A percentile compares a stretch with the other conserved stretches of the same genome.
Evolutionary conservation across 1,284 basidiomycete genomes (phyloP).

Genomic region (Meripilus lineatus): DNA sequence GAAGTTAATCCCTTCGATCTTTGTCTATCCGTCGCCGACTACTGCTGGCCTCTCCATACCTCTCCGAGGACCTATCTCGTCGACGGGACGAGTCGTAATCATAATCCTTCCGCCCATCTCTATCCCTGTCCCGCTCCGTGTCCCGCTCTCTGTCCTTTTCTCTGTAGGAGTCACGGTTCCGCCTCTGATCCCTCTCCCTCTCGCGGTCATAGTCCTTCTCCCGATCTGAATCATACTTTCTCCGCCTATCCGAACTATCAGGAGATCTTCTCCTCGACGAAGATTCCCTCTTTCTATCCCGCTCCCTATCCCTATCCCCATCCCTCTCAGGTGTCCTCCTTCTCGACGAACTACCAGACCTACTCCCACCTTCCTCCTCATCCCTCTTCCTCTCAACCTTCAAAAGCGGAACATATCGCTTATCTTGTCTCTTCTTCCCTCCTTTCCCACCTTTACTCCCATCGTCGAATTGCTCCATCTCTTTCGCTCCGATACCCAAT

Average conservation of each 20-base stretch:
- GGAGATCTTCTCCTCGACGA: constrained; percentile 21
- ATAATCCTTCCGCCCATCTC: constrained; percentile 23
- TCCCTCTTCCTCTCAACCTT: constrained; percentile 45
- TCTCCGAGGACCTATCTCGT: background rate
- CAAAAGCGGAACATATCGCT: constrained; percentile 72
- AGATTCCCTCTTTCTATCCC: constrained; percentile 17
- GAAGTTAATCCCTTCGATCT: constrained; percentile 7
- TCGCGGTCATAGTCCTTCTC: constrained; percentile 28
- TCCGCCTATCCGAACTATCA: constrained; percentile 19
- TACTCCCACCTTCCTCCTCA: constrained; percentile 17
- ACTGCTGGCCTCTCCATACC: background rate
- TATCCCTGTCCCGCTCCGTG: constrained; percentile 21
- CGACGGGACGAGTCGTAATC: constrained; percentile 5
- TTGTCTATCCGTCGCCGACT: background rate
- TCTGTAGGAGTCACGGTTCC: constrained; percentile 24
- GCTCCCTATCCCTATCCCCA: too few species aligned
- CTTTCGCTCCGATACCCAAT: constrained; percentile 89
- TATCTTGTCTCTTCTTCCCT: constrained; percentile 27
- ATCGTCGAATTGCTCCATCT: constrained; percentile 63
- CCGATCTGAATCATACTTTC: constrained; percentile 20
- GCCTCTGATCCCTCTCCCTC: constrained; percentile 23
- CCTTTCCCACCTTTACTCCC: constrained; percentile 46
- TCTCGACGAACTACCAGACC: constrained; percentile 17
- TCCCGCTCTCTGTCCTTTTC: constrained; percentile 23
- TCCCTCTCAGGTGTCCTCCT: constrained; percentile 20